Base-by-base conservation (phyloP, 1,284 basidiomycete species). In the Rhodofomes roseus region DNA sequence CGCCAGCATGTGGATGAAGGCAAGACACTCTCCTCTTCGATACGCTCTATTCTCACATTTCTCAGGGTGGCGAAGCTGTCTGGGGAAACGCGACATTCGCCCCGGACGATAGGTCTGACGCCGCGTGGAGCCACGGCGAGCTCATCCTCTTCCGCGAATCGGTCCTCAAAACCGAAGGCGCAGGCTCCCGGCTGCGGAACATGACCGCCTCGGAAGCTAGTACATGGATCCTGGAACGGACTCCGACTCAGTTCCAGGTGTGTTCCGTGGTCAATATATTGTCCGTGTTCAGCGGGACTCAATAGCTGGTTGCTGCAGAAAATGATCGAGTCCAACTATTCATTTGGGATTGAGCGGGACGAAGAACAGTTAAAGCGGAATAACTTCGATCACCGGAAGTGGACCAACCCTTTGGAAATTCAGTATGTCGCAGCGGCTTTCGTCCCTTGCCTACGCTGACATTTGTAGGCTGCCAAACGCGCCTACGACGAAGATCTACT, bases 341-440 rank as follows among this genome's bases (percentile, higher is more conserved):
- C 92, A n/a, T 90, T 88, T 73, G 96, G 95, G 0, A 90, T 98
- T 52, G 96, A 98, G 76, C 81, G 86, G 11, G 84, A 96, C 68
- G 85, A 87, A 61, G 76, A 80, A 56, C 74, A 79, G 54, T 71
- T 96, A 59, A 81, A 80, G 67, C 75, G 71, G 64, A 96, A 95
- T 70, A 81, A 87, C 65, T 65, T 78, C 43, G 88, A 95, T 74
- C 86, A 84, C 66, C 82, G 75, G 8, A 93, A 95, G 76, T 99
- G 96, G 96, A 82, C 89, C n/a, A 99, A 99, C 73, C 96, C 96
- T 9, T 80, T 98, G 6, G 96, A 99, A 75, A 82, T 91, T 22
- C 84, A 86, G 90, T 89, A 65, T 54, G 78, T 68, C 23, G 23
- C 43, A n/a, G 37, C n/a, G 8, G 9, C 34, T 20, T 37, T n/a